Evolutionary conservation across 306 rosid genomes (phyloP).

Genomic region (Bauhinia variegata): DNA sequence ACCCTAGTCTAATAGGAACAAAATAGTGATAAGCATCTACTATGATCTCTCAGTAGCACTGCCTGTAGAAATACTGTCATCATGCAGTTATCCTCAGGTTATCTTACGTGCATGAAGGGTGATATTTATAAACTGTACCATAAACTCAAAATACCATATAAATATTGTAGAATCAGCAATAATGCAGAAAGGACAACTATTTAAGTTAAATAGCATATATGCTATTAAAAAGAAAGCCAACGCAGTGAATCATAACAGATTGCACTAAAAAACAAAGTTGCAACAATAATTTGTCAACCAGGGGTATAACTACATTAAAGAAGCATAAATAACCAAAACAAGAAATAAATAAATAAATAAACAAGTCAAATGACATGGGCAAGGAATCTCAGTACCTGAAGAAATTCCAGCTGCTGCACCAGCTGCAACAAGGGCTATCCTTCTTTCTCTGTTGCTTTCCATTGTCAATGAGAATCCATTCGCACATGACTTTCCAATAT

Average conservation of each 20-base stretch:
- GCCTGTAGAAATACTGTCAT: neutral
- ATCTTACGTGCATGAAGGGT: too few relatives aligned
- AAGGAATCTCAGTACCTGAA: conserved; percentile 62
- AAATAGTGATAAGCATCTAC: neutral
- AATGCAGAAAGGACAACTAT: too few relatives aligned
- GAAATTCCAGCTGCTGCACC: conserved; percentile 98
- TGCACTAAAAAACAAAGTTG: too few relatives aligned
- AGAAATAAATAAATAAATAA: conserved; percentile 8
- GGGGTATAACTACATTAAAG: conserved; percentile 6
- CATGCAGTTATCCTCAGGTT: too few relatives aligned
- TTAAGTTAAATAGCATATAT: too few relatives aligned
- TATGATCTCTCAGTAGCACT: neutral
- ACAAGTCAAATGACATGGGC: conserved; percentile 26
- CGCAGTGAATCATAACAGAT: too few relatives aligned
- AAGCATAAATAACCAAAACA: conserved; percentile 26
- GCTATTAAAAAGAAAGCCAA: too few relatives aligned
- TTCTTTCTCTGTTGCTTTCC: conserved; percentile 93
- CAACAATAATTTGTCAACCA: too few relatives aligned
- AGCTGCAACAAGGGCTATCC: conserved; percentile 95
- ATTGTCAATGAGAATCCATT: conserved; percentile 87
- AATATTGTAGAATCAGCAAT: too few relatives aligned
- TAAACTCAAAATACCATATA: too few relatives aligned
- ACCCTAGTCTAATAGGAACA: neutral
- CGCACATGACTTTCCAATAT: conserved; percentile 97
- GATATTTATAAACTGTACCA: too few relatives aligned